Evolutionary conservation across 345 rosid species (phyloP), one percentile per base, ranked within the genome.

Genomic region (Melastoma malabathricum): DNA sequence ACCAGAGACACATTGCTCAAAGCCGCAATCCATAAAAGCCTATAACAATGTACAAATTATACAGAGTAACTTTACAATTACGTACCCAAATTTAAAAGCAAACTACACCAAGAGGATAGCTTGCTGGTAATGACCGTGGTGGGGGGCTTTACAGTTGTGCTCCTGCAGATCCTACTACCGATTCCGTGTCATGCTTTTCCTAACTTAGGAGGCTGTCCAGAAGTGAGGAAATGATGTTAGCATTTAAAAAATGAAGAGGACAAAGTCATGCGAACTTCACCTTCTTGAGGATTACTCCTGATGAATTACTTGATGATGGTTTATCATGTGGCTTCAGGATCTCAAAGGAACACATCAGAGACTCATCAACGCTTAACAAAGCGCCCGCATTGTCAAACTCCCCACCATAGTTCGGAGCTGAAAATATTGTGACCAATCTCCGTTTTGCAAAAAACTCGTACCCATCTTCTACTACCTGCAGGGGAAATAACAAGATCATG

Each of bases 401-500:
- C 50, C 98, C 98, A 4, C 98, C 98, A 60, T 92, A 92, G 77
- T 92, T 92, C 25, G 98, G 94, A 58, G 98, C 98, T 4, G 98
- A 92, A 72, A 92, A 92, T 56, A 92, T 84, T 0, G 95, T 92
- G 23, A 92, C 98, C 62, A 92, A 68, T 61, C 76, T 75, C 65
- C 97, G 64, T 60, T 76, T 82, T 1, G 95, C 97, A 16, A 92
- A 92, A 57, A 92, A 92, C 68, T 92, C 97, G 1, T 92, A 92
- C n/a, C 98, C 98, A 48, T 92, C 98, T 68, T 92, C 98, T 64
- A 92, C 98, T 58, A 87, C 98, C 98, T 92, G 76, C 56, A 70
- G 62, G 43, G n/a, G 12, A 8, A 51, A 52, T 25, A 23, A 23
- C 52, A 61, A 56, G 39, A 56, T 38, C 41, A 34, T 34, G 41